These are phyloP conservation scores for Sphaerulina musiva DNA, from an alignment of 2,329 filamentous ascomycete genomes.

Conservation along the genomic window DNA sequence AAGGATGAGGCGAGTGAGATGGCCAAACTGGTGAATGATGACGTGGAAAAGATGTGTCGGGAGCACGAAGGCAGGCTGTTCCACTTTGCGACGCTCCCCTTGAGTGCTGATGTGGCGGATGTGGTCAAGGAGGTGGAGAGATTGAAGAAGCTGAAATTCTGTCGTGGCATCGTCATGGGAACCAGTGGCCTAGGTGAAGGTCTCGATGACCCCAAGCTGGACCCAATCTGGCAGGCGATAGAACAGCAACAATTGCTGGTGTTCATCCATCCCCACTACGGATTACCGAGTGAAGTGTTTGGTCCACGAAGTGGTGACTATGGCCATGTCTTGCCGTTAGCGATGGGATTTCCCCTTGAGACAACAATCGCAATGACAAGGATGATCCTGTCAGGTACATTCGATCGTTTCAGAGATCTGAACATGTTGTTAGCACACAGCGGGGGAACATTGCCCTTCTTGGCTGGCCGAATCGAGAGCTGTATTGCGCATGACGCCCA, in stretches of 20 bases:
- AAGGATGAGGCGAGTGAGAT: conserved; percentile 55
- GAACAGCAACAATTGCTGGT: conserved; percentile 59
- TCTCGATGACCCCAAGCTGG: conserved; percentile 67
- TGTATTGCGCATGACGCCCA: conserved; percentile 78
- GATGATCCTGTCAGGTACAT: conserved; percentile 82
- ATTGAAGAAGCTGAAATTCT: conserved; percentile 56
- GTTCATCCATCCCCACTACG: conserved; percentile 90
- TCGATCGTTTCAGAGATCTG: conserved; percentile 64
- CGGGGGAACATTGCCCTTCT: conserved; percentile 79
- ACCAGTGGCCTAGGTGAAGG: conserved; percentile 74
- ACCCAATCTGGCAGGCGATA: conserved; percentile 66
- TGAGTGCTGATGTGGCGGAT: conserved; percentile 57
- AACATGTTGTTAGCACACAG: conserved; percentile 78
- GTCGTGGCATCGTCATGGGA: conserved; percentile 81
- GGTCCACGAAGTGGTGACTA: conserved; percentile 67
- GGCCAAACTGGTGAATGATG: conserved; percentile 66
- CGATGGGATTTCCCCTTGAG: conserved; percentile 83
- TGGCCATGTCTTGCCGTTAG: conserved; percentile 79
- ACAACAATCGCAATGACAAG: conserved; percentile 84
- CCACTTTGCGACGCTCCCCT: conserved; percentile 74
- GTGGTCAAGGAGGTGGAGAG: conserved; percentile 61
- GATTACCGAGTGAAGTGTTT: conserved; percentile 72
- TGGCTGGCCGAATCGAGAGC: conserved; percentile 81
- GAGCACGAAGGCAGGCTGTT: conserved; percentile 62
- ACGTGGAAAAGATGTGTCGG: conserved; percentile 66